These are phyloP conservation scores for Oryza punctata DNA, from an alignment of 176 grass and related monocot species.

Conservation along the genomic window DNA sequence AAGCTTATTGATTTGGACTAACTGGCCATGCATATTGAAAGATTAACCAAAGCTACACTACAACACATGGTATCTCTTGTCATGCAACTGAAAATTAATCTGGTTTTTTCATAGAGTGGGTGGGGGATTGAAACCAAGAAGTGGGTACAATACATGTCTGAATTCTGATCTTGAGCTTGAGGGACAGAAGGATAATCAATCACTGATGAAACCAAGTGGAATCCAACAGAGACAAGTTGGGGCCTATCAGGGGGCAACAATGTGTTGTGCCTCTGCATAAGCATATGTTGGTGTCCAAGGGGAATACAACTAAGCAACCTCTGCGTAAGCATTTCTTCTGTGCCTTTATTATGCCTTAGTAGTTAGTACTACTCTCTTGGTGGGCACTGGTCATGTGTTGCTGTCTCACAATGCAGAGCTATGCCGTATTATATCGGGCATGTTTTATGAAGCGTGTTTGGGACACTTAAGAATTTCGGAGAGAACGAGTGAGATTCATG, in stretches of 20 bases:
- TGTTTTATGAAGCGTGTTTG: neutral
- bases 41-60: slow-evolving; percentile 11
- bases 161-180: neutral
- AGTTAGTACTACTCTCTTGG: neutral
- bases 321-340: neutral
- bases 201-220: slow-evolving; percentile 20
- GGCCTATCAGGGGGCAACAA: slow-evolving; percentile 21
- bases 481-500: neutral
- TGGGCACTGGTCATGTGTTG: neutral
- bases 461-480: neutral
- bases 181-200: neutral
- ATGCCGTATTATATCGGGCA: neutral
- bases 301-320: neutral
- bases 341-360: neutral
- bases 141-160: neutral
- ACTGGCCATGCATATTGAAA: neutral
- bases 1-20: neutral
- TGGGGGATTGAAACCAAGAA: neutral
- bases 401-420: neutral
- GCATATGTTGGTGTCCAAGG: neutral
- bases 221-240: slow-evolving; percentile 9
- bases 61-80: neutral
- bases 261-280: neutral
- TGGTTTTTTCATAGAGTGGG: neutral
- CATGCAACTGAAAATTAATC: neutral